Evolutionary conservation across 495 filamentous ascomycete species (phyloP), one percentile per base, ranked within the genome.

Genomic region (Daldinia vernicosa): DNA sequence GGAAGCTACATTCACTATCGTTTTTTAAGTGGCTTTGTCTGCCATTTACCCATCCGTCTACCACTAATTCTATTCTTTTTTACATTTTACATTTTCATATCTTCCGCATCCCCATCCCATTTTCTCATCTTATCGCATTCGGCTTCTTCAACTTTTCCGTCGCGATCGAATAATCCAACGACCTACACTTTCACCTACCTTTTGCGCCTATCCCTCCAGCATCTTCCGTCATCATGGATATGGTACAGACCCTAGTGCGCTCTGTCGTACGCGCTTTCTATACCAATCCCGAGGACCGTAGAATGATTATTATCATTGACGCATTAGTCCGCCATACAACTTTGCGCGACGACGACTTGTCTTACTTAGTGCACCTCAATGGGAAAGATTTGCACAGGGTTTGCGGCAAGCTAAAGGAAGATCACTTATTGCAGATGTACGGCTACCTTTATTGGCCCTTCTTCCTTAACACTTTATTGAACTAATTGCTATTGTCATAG

Each of bases 241-340:
- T 95, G 53, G 93, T 94, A 35, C 92, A 93, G 77, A 89, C 90
- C 14, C 90, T 99, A 69, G 89, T 98, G 61, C 92, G 94, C 77
- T 95, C 88, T 73, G 90, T 94, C 58, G 90, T 89, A 65, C 95
- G 95, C 76, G 90, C 94, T 60, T 98, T 99, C 86, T 97, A 97
- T 83, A 74, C 70, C 19, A 60, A 65, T 4, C 70, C 67, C 57
- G 73, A 75, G 9, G 88, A 93, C 58, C 94, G 91, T 54, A 88
- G 93, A 64, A 91, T 97, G 73, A 91, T 97, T 66, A 87, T 98
- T 28, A 89, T 97, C 17, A 81, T 99, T 35, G 95, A 99, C 86
- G 94, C 96, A 61, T 87, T 99, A 57, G 89, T 96, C 72, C 88
- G 94, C 37, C 95, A 99, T 82, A 93, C 91, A 67, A 92, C 92